These are phyloP conservation scores for Suillus discolor DNA, from an alignment of 768 basidiomycete species.

Conservation along the genomic window DNA sequence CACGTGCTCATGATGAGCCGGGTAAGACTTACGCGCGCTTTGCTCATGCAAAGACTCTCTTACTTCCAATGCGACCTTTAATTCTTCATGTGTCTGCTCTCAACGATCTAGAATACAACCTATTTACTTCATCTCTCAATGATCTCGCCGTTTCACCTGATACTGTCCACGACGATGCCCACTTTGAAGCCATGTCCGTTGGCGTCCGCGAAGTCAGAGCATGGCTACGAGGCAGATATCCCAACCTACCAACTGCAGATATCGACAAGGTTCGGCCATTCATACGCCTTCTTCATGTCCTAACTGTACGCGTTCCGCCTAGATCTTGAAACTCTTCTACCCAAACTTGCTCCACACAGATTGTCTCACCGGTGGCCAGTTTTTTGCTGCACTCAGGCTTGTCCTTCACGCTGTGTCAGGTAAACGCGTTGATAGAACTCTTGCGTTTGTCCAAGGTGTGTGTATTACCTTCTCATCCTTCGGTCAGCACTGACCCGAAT, in stretches of 20 bases:
- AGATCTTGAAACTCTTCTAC: slow-evolving; percentile 71
- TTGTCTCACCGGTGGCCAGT: slow-evolving; percentile 65
- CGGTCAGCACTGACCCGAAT: slow-evolving; percentile 13
- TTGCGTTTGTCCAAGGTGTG: slow-evolving; percentile 86
- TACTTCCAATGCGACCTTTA: slow-evolving; percentile 54
- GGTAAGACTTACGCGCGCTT: not conserved
- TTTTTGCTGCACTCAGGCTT: slow-evolving; percentile 74
- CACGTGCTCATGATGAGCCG: not conserved
- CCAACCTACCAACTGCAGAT: slow-evolving; percentile 47
- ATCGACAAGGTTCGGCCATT: slow-evolving; percentile 59
- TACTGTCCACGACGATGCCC: slow-evolving; percentile 41
- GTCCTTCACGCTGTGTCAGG: slow-evolving; percentile 64
- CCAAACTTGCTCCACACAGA: slow-evolving; percentile 56
- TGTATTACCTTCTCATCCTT: not conserved
- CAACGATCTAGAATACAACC: slow-evolving; percentile 67
- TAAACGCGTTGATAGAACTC: slow-evolving; percentile 59
- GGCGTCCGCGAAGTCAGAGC: slow-evolving; percentile 70
- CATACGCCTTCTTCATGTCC: slow-evolving; percentile 8
- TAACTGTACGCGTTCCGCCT: not conserved
- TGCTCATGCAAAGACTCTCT: not conserved
- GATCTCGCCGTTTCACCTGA: slow-evolving; percentile 46
- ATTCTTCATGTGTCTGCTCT: slow-evolving; percentile 76
- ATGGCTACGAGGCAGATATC: slow-evolving; percentile 75
- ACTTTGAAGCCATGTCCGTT: slow-evolving; percentile 56
- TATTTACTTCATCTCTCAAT: slow-evolving; percentile 63